These are phyloP conservation scores for Acer saccharum DNA, from an alignment of 345 rosid species.

Conservation along the genomic window DNA sequence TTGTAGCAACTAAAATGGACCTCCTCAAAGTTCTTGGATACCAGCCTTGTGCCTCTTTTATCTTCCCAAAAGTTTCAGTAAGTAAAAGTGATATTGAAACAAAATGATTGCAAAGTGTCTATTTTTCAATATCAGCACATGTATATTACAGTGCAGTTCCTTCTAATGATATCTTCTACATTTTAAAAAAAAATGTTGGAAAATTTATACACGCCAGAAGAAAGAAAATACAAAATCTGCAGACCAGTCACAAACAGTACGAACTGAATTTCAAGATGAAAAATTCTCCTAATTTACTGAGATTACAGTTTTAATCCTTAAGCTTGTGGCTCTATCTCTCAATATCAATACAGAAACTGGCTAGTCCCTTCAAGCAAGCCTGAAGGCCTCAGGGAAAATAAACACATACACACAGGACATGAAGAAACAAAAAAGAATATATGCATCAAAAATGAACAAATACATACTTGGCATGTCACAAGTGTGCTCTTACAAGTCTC, in stretches of 20 bases:
- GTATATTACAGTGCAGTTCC: not conserved
- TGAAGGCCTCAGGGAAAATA: not conserved
- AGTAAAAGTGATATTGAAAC: not conserved
- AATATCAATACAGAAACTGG: not conserved
- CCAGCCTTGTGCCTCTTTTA: not conserved
- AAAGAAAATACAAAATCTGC: not conserved
- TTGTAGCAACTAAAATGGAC: not conserved
- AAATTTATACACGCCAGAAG: not conserved
- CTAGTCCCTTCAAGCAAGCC: not conserved
- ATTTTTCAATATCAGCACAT: not conserved
- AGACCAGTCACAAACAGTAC: not conserved
- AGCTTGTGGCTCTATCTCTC: not conserved
- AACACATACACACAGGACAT: not conserved
- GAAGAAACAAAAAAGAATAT: conserved; percentile 1
- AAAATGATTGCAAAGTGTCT: not conserved
- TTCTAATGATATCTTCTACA: not conserved
- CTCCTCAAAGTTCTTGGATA: not conserved
- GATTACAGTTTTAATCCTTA: not conserved
- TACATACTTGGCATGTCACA: conserved; percentile 72
- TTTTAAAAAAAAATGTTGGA: not conserved
- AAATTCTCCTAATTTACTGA: not conserved
- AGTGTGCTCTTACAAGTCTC: conserved; percentile 74
- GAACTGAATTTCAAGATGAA: not conserved
- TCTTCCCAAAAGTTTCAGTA: not conserved
- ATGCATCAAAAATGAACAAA: conserved; percentile 8